Conservation (phyloP, 2,329 filamentous ascomycete species). For the Stagonosporopsis vannaccii region DNA sequence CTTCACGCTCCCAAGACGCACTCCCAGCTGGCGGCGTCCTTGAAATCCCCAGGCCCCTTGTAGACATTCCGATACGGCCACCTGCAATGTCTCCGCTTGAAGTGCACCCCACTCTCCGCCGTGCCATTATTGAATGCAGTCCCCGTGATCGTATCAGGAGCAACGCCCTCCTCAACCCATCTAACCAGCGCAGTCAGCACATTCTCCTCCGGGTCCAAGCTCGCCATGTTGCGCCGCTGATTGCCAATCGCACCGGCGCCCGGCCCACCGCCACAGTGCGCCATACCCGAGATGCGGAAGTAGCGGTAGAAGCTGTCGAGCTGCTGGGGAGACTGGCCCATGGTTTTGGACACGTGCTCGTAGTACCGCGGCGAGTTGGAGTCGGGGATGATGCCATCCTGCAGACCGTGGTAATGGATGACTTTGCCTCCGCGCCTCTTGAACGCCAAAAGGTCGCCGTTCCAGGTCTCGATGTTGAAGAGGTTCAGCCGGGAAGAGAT, state of each 20-base stretch:
- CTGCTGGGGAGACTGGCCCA: conserved; percentile 35
- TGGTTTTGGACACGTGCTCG: conserved; percentile 50
- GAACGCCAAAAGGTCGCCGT: conserved; percentile 50
- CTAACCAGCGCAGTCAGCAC: conserved; percentile 54
- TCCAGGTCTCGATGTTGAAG: conserved; percentile 40
- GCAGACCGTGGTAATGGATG: conserved; percentile 26
- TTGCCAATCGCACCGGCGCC: conserved; percentile 43
- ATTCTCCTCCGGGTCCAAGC: conserved; percentile 48
- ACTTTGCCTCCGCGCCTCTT: conserved; percentile 21
- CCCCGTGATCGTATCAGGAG: conserved; percentile 46
- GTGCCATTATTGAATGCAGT: conserved; percentile 29
- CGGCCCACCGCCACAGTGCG: conserved; percentile 56
- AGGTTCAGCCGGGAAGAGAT: conserved; percentile 42
- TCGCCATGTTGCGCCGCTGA: not conserved
- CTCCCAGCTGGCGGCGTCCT: conserved; percentile 8
- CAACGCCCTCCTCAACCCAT: conserved; percentile 51
- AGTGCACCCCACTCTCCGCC: conserved; percentile 24
- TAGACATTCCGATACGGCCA: conserved; percentile 36
- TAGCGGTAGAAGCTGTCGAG: conserved; percentile 54
- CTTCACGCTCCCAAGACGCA: not conserved
- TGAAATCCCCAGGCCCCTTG: conserved; percentile 31
- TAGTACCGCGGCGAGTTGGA: conserved; percentile 56
- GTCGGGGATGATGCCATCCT: conserved; percentile 49
- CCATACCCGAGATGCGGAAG: conserved; percentile 60
- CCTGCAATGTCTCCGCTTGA: conserved; percentile 37